Base-by-base conservation (phyloP, 352 stramenopile genomes). In the Phytophthora syringae region DNA sequence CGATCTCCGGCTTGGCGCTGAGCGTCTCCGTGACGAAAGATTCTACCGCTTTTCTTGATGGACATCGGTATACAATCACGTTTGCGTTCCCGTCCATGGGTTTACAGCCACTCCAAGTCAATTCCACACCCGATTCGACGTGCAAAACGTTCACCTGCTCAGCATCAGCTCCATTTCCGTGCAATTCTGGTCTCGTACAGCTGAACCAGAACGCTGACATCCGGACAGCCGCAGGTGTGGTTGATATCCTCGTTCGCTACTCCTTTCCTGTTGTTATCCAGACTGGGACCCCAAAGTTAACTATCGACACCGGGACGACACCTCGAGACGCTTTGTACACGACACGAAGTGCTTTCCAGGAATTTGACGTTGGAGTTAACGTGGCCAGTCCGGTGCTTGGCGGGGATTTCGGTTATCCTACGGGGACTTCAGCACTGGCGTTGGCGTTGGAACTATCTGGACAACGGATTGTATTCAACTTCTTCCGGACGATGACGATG, bases 291-390 rank as follows among this genome's bases (percentile, higher is more conserved):
- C 71, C 82, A 1, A 77, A 53, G 21, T 56, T 93, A 11, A 58
- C 52, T 6, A 53, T 93, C 7, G 65, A 88, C 22, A 84, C 72
- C 2, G 82, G 79, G 9, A 9, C 44, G 0, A 53, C 70, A 5
- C 63, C 74, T 13, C 54, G 71, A 11, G 32, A 65, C 0, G 85
- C 82, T 0, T 39, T 47, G 1, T 92, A 86, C 49, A 87, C 74
- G 0, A 64, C 72, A 3, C 75, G 80, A 40, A 77, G 79, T 5
- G 68, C 77, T 0, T 20, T 82, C 0, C 70, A 83, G n/a, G 66
- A 85, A 44, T 90, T 93, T 59, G 82, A 93, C 28, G 77, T 93
- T 0, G 82, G 79, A 1, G 62, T 82, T 0, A 64, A 82, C 2
- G 76, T 70, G 44, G 66, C 82, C 0, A 92, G 82, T 59, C 45